These are phyloP conservation scores for Boletus pseudopeckii DNA, from an alignment of 768 basidiomycete species.

Conservation along the genomic window DNA sequence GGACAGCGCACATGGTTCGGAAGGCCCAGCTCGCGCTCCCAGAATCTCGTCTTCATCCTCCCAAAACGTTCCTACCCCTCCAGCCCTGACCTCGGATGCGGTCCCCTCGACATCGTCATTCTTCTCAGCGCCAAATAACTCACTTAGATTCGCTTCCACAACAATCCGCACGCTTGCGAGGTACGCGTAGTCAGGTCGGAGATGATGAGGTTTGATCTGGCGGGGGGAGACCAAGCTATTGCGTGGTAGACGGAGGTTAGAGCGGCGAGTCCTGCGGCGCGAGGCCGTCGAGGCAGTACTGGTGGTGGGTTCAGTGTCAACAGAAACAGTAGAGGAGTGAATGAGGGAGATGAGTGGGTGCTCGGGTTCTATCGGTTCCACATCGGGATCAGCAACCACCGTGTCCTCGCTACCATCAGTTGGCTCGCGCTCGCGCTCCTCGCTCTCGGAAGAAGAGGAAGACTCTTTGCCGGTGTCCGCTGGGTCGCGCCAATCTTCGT, in stretches of 20 bases:
- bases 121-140: slow-evolving; percentile 25
- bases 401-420: background rate
- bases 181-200: slow-evolving; percentile 49
- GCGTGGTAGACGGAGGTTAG: slow-evolving; percentile 12
- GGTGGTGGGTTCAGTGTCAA: background rate
- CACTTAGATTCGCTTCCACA: slow-evolving; percentile 50
- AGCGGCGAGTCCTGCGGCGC: slow-evolving; percentile 18
- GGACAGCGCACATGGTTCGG: slow-evolving; percentile 3
- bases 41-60: slow-evolving; percentile 25
- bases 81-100: background rate
- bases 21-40: background rate
- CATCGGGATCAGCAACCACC: background rate
- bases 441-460: background rate
- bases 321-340: background rate
- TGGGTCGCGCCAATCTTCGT: slow-evolving; percentile 23
- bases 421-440: background rate
- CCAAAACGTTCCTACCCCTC: slow-evolving; percentile 23
- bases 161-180: slow-evolving; percentile 49
- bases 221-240: slow-evolving; percentile 16
- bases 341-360: slow-evolving; percentile 12
- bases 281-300: slow-evolving; percentile 1
- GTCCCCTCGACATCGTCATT: background rate
- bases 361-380: background rate
- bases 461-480: background rate
- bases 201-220: slow-evolving; percentile 27